Conservation (phyloP, 495 filamentous ascomycete species). For the Astrocystis sublimbata region DNA sequence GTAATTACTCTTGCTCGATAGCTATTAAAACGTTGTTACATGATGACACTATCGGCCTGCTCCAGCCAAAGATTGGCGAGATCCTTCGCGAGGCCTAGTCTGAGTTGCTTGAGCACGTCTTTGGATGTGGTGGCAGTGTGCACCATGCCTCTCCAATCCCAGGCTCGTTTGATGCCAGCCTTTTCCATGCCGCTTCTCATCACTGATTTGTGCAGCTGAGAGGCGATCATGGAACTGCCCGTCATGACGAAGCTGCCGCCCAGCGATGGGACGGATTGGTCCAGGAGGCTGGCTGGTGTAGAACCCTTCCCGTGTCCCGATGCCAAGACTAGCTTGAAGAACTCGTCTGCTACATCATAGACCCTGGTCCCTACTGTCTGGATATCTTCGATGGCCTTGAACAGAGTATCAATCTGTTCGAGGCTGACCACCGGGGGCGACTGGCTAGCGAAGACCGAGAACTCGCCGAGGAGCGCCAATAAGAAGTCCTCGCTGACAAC, state of each 20-base stretch:
- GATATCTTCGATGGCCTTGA: slow-evolving; percentile 81
- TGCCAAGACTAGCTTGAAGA: slow-evolving; percentile 58
- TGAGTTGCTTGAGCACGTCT: slow-evolving; percentile 70
- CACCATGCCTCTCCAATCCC: slow-evolving; percentile 81
- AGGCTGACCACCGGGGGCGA: slow-evolving; percentile 54
- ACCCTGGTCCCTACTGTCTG: slow-evolving; percentile 72
- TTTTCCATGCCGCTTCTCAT: slow-evolving; percentile 57
- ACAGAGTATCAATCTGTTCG: slow-evolving; percentile 69
- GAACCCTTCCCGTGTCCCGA: slow-evolving; percentile 47
- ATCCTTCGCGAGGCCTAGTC: slow-evolving; percentile 72
- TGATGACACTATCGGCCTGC: slow-evolving; percentile 50
- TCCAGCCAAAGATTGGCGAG: slow-evolving; percentile 62
- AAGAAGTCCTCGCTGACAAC: slow-evolving; percentile 84
- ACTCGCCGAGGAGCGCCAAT: slow-evolving; percentile 81
- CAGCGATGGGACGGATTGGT: slow-evolving; percentile 62
- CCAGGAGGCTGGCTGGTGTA: slow-evolving; percentile 64
- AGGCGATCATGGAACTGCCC: slow-evolving; percentile 70
- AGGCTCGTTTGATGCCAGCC: slow-evolving; percentile 60
- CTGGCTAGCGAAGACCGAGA: slow-evolving; percentile 69
- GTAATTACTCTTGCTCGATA: background rate
- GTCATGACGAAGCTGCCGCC: slow-evolving; percentile 62
- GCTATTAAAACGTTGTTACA: slow-evolving; percentile 18
- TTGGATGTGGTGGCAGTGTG: slow-evolving; percentile 56
- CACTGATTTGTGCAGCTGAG: slow-evolving; percentile 58
- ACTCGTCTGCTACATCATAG: slow-evolving; percentile 67